These are phyloP conservation scores for Diaporthe sp. DNA, from an alignment of 2,329 filamentous ascomycete genomes.

Conservation along the genomic window DNA sequence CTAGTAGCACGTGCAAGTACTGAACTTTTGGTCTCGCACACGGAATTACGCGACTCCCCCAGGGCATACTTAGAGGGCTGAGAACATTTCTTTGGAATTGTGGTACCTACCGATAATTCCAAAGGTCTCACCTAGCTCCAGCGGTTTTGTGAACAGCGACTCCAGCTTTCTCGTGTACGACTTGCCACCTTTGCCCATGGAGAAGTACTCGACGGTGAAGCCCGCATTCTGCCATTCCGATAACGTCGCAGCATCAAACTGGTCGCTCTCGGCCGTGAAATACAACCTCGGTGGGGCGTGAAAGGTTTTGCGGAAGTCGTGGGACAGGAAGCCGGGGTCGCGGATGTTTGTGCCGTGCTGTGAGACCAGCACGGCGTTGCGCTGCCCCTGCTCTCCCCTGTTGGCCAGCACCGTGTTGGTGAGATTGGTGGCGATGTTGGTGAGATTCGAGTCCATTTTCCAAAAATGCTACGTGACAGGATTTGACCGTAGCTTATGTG, in stretches of 20 bases:
- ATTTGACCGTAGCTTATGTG: not conserved
- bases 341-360: slow-evolving; percentile 53
- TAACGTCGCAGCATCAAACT: slow-evolving; percentile 57
- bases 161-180: slow-evolving; percentile 54
- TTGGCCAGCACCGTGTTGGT: slow-evolving; percentile 26
- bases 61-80: rapidly evolving
- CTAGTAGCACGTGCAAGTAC: no score
- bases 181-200: slow-evolving; percentile 53
- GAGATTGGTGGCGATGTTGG: slow-evolving; percentile 20
- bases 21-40: no score
- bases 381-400: slow-evolving; percentile 15
- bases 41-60: not conserved
- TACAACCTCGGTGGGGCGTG: slow-evolving; percentile 55
- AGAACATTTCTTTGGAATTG: not conserved
- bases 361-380: slow-evolving; percentile 38
- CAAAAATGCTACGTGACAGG: no score
- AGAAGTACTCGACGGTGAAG: slow-evolving; percentile 59
- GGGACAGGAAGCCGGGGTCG: slow-evolving; percentile 58
- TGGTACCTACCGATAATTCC: slow-evolving; percentile 56
- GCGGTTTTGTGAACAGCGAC: slow-evolving; percentile 49
- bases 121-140: slow-evolving; percentile 59
- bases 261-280: slow-evolving; percentile 57
- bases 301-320: slow-evolving; percentile 53
- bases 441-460: slow-evolving; percentile 19
- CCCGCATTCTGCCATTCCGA: slow-evolving; percentile 58